Conservation (phyloP, 2,329 filamentous ascomycete species). For the Fusarium anguioides region DNA sequence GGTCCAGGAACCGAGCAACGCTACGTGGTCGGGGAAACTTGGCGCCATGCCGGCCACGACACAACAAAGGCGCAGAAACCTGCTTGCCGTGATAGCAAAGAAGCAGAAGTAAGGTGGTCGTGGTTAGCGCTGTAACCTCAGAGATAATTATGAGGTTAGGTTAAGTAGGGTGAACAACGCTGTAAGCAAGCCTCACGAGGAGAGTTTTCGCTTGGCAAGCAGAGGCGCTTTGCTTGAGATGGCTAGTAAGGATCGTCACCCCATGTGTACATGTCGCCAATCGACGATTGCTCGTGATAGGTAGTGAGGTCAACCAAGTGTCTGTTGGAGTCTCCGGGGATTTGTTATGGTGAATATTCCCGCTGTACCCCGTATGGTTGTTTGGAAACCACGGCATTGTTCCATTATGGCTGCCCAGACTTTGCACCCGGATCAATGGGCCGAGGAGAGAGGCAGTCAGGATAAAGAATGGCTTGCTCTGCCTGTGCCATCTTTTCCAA, state of each 20-base stretch:
- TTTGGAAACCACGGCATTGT: slow-evolving; percentile 12
- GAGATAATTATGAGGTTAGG: slow-evolving; percentile 21
- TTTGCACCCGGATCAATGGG: slow-evolving; percentile 42
- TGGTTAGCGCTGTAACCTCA: slow-evolving; percentile 29
- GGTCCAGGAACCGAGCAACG: slow-evolving; percentile 28
- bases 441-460: slow-evolving; percentile 38
- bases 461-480: slow-evolving; percentile 12
- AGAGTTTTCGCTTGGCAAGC: slow-evolving; percentile 29
- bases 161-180: slow-evolving; percentile 10
- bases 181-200: slow-evolving; percentile 25
- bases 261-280: slow-evolving; percentile 38
- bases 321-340: slow-evolving; percentile 25
- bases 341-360: slow-evolving; percentile 27
- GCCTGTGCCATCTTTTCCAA: slow-evolving; percentile 15
- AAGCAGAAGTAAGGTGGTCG: slow-evolving; percentile 12
- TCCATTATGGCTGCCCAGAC: slow-evolving; percentile 24
- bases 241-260: slow-evolving; percentile 38
- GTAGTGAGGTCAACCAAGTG: slow-evolving; percentile 6
- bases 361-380: slow-evolving; percentile 25
- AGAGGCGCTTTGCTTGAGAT: slow-evolving; percentile 35
- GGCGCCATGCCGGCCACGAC: slow-evolving; percentile 33
- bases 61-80: slow-evolving; percentile 35
- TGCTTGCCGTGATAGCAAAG: slow-evolving; percentile 30
- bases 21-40: slow-evolving; percentile 33
- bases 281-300: slow-evolving; percentile 39